Evolutionary conservation across 106 monocot species (phyloP).

Genomic region (Vanilla planifolia): DNA sequence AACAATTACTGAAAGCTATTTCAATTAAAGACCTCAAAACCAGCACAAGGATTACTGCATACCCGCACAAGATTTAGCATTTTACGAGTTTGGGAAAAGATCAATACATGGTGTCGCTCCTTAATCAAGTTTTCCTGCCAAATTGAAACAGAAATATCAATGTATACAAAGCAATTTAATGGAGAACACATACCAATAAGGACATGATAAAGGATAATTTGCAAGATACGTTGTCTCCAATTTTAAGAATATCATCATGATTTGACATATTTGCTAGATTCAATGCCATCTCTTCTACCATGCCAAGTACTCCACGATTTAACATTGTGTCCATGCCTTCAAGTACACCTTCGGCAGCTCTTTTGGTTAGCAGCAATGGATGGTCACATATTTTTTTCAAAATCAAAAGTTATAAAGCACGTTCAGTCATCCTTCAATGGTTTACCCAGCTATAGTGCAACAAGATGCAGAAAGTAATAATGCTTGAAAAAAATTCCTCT

Average conservation of each 20-base stretch:
- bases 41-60: too few relatives aligned
- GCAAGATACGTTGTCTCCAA: constrained; percentile 72
- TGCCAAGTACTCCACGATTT: constrained; percentile 62
- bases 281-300: constrained; percentile 78
- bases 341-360: constrained; percentile 84
- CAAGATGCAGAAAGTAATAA: too few relatives aligned
- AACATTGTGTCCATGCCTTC: constrained; percentile 90
- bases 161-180: not conserved
- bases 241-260: constrained; percentile 20
- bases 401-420: not conserved
- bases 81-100: constrained; percentile 99
- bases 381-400: constrained; percentile 99
- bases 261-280: constrained; percentile 50
- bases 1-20: too few relatives aligned
- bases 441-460: not conserved
- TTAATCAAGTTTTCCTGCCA: constrained; percentile 70
- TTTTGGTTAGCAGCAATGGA: constrained; percentile 81
- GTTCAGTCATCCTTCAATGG: not conserved
- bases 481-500: too few relatives aligned
- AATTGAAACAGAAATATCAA: too few relatives aligned
- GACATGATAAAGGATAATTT: constrained; percentile 79
- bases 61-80: constrained; percentile 96
- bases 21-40: too few relatives aligned
- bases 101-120: constrained; percentile 70
- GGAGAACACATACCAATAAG: constrained; percentile 53